These are phyloP conservation scores for Hevea brasiliensis DNA, from an alignment of 345 rosid species.

Conservation along the genomic window DNA sequence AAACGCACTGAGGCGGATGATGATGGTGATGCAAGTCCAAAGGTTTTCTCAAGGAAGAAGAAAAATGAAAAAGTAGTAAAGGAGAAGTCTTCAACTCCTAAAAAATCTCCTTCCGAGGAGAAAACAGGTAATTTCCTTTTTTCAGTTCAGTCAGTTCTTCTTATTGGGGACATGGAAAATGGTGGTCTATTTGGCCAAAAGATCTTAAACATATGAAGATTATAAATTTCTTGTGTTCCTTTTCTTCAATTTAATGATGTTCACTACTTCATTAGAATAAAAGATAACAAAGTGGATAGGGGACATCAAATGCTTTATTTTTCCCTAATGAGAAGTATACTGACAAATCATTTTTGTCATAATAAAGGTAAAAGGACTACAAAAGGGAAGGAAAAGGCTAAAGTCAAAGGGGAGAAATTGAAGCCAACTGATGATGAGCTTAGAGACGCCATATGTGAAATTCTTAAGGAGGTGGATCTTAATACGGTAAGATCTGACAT, in stretches of 20 bases:
- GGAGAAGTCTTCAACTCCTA: constrained; percentile 49
- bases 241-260: not conserved
- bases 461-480: constrained; percentile 83
- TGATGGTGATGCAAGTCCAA: constrained; percentile 58
- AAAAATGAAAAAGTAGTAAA: constrained; percentile 31
- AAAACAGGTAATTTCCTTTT: constrained; percentile 44
- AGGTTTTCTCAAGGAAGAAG: constrained; percentile 61
- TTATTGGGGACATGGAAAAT: not conserved
- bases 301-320: not conserved
- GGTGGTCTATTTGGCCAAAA: not conserved
- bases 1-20: constrained; percentile 51
- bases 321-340: too few species aligned
- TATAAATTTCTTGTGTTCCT: not conserved
- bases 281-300: too few species aligned
- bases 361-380: constrained; percentile 47
- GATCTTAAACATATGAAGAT: not conserved
- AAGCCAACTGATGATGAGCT: constrained; percentile 60
- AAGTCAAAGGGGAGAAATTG: constrained; percentile 43
- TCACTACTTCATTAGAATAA: too few species aligned
- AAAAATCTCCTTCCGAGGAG: constrained; percentile 62
- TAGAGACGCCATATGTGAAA: constrained; percentile 66
- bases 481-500: constrained; percentile 57
- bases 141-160: not conserved
- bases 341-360: not conserved
- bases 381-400: constrained; percentile 61